These are phyloP conservation scores for Microsporum audouinii DNA, from an alignment of 2,329 filamentous ascomycete genomes.

Conservation along the genomic window DNA sequence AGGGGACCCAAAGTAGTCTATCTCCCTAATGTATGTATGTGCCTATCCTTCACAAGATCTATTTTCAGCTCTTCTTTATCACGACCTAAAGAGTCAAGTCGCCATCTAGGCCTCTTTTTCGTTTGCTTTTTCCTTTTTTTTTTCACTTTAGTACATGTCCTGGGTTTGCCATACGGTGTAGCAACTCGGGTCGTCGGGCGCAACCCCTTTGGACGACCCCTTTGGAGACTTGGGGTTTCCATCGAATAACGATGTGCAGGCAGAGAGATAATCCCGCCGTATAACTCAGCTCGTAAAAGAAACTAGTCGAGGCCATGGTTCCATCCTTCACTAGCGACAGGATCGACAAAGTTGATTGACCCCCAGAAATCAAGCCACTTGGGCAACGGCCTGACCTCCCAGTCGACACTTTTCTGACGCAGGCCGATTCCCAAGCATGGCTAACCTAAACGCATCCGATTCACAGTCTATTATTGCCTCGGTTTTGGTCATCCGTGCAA, in stretches of 20 bases:
- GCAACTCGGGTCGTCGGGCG: background rate
- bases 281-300: background rate
- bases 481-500: background rate
- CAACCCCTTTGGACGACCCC: background rate
- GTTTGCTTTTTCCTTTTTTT: background rate
- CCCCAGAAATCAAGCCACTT: background rate
- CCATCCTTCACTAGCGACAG: slow-evolving; percentile 1
- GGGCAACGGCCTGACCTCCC: background rate
- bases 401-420: background rate
- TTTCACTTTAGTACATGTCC: background rate
- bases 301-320: background rate
- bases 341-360: background rate
- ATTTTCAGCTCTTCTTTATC: background rate
- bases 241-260: background rate
- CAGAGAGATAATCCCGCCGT: background rate
- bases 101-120: background rate
- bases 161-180: background rate
- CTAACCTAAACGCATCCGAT: background rate
- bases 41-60: background rate
- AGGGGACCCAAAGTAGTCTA: background rate
- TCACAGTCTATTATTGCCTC: background rate
- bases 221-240: background rate
- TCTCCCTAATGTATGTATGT: background rate
- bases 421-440: background rate
- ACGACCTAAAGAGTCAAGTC: background rate